phyloP scores from a whole-genome alignment of 768 basidiomycete genomes.

The Naganishia antarctica region DNA sequence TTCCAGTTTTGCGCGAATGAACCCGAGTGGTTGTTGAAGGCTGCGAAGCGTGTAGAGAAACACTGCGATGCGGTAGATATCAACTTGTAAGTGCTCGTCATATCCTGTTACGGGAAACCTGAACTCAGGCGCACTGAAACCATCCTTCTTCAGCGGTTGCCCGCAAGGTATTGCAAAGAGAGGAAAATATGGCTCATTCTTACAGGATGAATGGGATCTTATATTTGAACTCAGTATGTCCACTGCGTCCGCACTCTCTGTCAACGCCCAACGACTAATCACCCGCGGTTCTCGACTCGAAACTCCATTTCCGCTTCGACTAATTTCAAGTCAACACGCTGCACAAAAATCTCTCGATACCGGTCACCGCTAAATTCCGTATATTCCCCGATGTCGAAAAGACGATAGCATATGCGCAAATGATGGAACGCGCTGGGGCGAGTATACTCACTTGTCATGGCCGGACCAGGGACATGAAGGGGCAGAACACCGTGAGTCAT shows the following conservation, averaged over 20 bases:
- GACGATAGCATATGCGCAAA: constrained; percentile 88
- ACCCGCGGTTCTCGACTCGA: too few species aligned
- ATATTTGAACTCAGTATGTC: constrained; percentile 70
- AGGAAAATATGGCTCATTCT: constrained; percentile 80
- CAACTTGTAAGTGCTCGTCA: constrained; percentile 63
- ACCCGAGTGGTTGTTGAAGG: constrained; percentile 66
- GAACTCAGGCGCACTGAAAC: too few species aligned
- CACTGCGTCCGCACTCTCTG: constrained; percentile 37
- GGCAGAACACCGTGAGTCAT: constrained; percentile 63
- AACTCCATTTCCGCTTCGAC: too few species aligned
- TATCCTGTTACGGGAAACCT: too few species aligned
- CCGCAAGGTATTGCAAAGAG: constrained; percentile 90
- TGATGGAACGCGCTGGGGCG: constrained; percentile 91
- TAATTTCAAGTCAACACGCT: constrained; percentile 69
- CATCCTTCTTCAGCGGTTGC: constrained; percentile 51
- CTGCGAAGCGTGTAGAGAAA: constrained; percentile 69
- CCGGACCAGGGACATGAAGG: constrained; percentile 82
- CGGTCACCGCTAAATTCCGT: constrained; percentile 94
- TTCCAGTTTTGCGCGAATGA: constrained; percentile 80
- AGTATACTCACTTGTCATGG: constrained; percentile 94
- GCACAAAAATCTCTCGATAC: constrained; percentile 76
- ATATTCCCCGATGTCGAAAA: constrained; percentile 78
- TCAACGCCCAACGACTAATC: not conserved
- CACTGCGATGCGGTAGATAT: constrained; percentile 91
- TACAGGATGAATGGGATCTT: constrained; percentile 92